Base-by-base conservation (phyloP, 352 stramenopile species). In the Phytopythium vexans region DNA sequence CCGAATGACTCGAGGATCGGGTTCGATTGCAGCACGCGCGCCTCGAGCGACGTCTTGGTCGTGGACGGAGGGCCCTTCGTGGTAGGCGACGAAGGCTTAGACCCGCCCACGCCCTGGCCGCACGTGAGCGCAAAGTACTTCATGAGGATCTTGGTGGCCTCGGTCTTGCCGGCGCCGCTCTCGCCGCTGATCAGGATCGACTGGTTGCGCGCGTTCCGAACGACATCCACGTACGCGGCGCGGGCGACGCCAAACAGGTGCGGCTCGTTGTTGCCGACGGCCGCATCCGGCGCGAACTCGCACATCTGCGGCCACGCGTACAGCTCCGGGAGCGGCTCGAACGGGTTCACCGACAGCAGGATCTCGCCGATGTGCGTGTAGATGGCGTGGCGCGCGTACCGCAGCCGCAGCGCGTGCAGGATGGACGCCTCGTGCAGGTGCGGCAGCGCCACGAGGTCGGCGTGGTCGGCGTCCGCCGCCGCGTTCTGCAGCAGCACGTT, bases 101-200 rank as follows among this genome's bases (percentile, higher is more conserved):
- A 49, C 27, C 16, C 43, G 7, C 3, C 27, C 14, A 34, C 34
- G 45, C 39, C 8, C 14, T 69, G 1, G 61, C 73, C 71, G 49
- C 81, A 91, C 15, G 77, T 90, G 57, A 81, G 58, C 21, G 85
- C 83, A 53, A 94, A 88, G 70, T 94, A 96, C 37, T 82, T 86
- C 81, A 96, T 93, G 42, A 96, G 91, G 62, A 92, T 89, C 78
- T 96, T 96, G 39, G 86, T 93, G 35, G 85, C 95, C 54, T 96
- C 86, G 12, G 86, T 96, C 63, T 96, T 96, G 35, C 86, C 86
- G 6, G 86, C 82, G 40, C 86, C 86, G 16, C 78, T 92, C 58
- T 95, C 86, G 35, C 86, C 86, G 49, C 82, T 94, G 56, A 95
- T 91, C 45, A 95, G 74, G 36, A 95, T 93, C 27, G 82, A 80